phyloP scores from a whole-genome alignment of 192 early-diverging fungal genomes.

The Gryganskiella cystojenkinii region DNA sequence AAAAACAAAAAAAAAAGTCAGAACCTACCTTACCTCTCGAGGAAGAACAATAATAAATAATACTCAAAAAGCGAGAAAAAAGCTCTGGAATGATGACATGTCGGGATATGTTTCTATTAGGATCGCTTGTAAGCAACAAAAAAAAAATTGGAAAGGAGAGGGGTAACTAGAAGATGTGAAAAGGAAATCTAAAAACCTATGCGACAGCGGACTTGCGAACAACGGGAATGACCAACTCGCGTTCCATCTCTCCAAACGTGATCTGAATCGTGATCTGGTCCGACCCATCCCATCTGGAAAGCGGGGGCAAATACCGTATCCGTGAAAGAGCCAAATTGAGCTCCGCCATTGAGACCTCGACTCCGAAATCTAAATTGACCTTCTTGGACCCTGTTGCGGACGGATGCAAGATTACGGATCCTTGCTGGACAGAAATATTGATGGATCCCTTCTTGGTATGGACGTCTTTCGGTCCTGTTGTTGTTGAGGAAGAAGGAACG shows the following conservation, averaged over 20 bases:
- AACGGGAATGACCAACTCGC: constrained; percentile 41
- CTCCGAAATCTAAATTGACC: constrained; percentile 39
- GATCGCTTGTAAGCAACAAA: no score
- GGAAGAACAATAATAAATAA: no score
- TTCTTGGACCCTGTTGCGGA: constrained; percentile 11
- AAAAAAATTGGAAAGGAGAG: no score
- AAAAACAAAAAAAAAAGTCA: no score
- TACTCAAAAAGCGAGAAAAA: no score
- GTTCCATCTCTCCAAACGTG: constrained; percentile 28
- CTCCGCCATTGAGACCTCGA: constrained; percentile 41
- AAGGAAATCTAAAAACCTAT: neutral
- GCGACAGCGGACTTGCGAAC: constrained; percentile 7
- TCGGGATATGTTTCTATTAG: no score
- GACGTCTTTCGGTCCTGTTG: neutral
- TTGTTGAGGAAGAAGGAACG: neutral
- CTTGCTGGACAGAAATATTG: constrained; percentile 9
- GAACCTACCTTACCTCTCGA: no score
- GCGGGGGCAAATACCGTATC: constrained; percentile 42
- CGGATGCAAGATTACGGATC: constrained; percentile 23
- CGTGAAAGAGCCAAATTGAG: constrained; percentile 38
- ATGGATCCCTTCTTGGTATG: constrained; percentile 28
- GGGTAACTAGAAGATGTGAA: neutral
- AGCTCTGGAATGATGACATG: no score
- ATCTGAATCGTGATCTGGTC: constrained; percentile 36
- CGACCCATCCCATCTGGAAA: neutral